Conservation (phyloP, 2,329 filamentous ascomycete species). For the Corniculantispora saksenae region DNA sequence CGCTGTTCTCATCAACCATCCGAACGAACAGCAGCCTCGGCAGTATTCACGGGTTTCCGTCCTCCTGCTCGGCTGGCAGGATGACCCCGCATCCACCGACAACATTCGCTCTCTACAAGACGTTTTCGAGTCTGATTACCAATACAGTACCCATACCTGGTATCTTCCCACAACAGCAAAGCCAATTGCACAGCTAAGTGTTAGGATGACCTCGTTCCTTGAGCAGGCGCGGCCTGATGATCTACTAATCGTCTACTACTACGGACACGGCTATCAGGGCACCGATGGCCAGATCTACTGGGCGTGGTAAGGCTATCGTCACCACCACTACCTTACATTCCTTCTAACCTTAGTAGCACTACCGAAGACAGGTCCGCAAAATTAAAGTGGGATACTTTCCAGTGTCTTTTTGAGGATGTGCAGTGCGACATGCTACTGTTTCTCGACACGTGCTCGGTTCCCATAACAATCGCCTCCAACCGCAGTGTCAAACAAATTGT, state of each 20-base stretch:
- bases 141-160: conserved; percentile 62
- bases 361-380: conserved; percentile 59
- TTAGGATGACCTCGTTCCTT: conserved; percentile 60
- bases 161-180: conserved; percentile 60
- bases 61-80: conserved; percentile 63
- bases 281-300: conserved; percentile 64
- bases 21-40: conserved; percentile 53
- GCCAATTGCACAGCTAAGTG: conserved; percentile 61
- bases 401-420: conserved; percentile 62
- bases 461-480: conserved; percentile 52
- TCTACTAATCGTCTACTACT: conserved; percentile 65
- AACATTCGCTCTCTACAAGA: conserved; percentile 58
- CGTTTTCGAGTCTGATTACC: conserved; percentile 60
- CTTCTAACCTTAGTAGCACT: not conserved
- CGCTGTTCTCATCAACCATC: conserved; percentile 65
- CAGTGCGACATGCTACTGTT: conserved; percentile 64
- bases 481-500: conserved; percentile 64
- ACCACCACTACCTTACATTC: conserved; percentile 20
- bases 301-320: conserved; percentile 55
- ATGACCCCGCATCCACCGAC: conserved; percentile 54
- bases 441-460: conserved; percentile 61
- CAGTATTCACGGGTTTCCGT: conserved; percentile 59
- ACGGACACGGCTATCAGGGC: conserved; percentile 60
- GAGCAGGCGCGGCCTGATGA: conserved; percentile 59
- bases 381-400: conserved; percentile 64